A percentile compares a stretch with the other conserved stretches of the same genome.
These are phyloP conservation scores for Eutypa lata DNA, from an alignment of 2,329 filamentous ascomycete genomes.

Conservation along the genomic window DNA sequence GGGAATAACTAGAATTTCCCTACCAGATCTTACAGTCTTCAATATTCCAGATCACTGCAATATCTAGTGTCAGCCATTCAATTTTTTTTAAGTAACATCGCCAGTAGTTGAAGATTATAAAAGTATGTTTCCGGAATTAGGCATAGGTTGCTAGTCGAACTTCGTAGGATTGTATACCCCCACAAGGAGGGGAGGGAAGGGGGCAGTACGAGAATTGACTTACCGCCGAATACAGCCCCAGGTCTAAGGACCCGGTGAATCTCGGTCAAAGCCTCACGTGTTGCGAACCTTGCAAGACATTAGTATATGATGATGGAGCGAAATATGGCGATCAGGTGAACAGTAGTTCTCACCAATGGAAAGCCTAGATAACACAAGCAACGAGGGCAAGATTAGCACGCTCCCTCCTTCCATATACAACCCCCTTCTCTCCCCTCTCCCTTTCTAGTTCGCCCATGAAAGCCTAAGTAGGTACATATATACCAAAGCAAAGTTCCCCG, in stretches of 20 bases:
- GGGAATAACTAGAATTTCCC: background rate
- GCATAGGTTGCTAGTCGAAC: no score
- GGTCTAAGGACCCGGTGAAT: conserved; percentile 65
- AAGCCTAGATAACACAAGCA: conserved; percentile 27
- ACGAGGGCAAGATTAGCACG: conserved; percentile 1
- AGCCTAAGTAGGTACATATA: no score
- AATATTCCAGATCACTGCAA: conserved; percentile 66
- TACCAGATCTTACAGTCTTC: conserved; percentile 57
- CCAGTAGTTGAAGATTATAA: background rate
- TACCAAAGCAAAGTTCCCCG: no score
- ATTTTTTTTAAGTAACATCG: no score
- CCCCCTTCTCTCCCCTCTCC: background rate
- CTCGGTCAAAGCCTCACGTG: conserved; percentile 56
- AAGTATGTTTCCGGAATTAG: no score
- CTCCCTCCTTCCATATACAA: no score
- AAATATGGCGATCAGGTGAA: background rate
- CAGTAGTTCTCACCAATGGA: conserved; percentile 48
- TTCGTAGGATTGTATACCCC: no score
- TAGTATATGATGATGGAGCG: conserved; percentile 2
- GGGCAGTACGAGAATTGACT: no score
- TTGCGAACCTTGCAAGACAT: conserved; percentile 59
- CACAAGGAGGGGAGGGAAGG: no score
- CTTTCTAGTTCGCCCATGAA: no score
- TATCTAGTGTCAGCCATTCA: background rate
- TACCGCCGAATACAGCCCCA: conserved; percentile 51